A percentile compares a stretch with the other conserved stretches of the same genome.
phyloP scores from a whole-genome alignment of 2,329 filamentous ascomycete genomes.

The Aureobasidium sp. region DNA sequence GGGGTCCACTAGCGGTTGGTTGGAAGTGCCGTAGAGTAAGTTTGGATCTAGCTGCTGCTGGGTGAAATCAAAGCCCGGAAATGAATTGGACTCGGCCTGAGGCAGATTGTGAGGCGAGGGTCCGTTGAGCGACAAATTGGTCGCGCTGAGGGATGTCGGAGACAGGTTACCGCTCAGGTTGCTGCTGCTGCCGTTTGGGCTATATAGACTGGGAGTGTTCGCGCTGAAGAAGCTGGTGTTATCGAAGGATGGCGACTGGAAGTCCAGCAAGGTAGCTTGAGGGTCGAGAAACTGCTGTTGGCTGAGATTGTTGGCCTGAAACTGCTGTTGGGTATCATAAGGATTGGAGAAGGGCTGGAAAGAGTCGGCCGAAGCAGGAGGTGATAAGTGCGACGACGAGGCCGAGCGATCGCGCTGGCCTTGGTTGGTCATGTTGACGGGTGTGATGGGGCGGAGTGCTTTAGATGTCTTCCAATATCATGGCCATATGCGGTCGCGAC shows the following conservation, averaged over 20 bases:
- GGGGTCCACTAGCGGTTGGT: slow-evolving; percentile 41
- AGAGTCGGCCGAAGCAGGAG: slow-evolving; percentile 2
- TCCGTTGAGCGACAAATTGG: slow-evolving; percentile 26
- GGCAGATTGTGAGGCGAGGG: slow-evolving; percentile 19
- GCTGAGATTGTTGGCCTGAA: background rate
- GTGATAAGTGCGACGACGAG: slow-evolving; percentile 11
- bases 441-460: background rate
- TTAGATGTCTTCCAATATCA: slow-evolving; percentile 14
- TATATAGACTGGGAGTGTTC: slow-evolving; percentile 18
- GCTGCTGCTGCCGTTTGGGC: slow-evolving; percentile 30
- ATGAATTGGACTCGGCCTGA: slow-evolving; percentile 40
- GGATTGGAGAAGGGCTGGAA: slow-evolving; percentile 4
- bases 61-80: slow-evolving; percentile 47
- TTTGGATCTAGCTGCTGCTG: slow-evolving; percentile 54
- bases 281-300: slow-evolving; percentile 15
- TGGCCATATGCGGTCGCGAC: slow-evolving; percentile 6
- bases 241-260: background rate
- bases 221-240: slow-evolving; percentile 38
- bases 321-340: slow-evolving; percentile 6
- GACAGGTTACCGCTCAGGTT: slow-evolving; percentile 31
- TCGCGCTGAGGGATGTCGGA: slow-evolving; percentile 25
- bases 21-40: slow-evolving; percentile 48
- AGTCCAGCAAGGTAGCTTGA: slow-evolving; percentile 14
- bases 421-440: slow-evolving; percentile 11
- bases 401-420: slow-evolving; percentile 5